Evolutionary conservation across 2,329 filamentous ascomycete species (phyloP).

Genomic region (Metarhizium sp.): DNA sequence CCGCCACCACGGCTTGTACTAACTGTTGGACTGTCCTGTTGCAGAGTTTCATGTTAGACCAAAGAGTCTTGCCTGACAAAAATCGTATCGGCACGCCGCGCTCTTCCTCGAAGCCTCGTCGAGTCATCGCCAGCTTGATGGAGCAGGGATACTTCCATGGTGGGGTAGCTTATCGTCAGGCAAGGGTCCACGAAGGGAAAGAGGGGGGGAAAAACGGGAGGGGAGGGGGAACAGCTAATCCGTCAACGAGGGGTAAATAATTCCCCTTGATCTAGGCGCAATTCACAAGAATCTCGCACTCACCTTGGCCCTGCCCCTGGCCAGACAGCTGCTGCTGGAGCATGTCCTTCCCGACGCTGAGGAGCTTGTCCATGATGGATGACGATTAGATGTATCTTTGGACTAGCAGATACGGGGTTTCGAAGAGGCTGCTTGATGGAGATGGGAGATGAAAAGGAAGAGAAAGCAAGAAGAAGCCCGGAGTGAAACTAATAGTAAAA

Average conservation of each 20-base stretch:
- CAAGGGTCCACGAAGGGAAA: no score
- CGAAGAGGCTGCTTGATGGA: background rate
- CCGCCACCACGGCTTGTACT: background rate
- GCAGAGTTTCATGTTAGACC: background rate
- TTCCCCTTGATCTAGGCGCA: background rate
- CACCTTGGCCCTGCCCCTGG: conserved; percentile 2
- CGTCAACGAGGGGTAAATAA: no score
- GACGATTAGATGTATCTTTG: background rate
- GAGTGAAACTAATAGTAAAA: background rate
- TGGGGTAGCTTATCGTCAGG: background rate
- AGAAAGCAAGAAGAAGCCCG: background rate
- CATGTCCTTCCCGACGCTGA: conserved; percentile 26
- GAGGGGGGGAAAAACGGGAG: no score
- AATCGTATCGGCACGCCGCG: no score
- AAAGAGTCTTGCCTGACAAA: background rate
- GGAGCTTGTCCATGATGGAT: conserved; percentile 27
- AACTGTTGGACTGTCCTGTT: conserved; percentile 2
- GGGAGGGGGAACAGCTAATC: no score
- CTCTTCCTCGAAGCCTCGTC: no score
- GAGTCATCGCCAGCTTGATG: background rate
- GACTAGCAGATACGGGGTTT: background rate
- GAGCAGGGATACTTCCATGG: background rate
- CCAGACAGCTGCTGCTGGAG: conserved; percentile 6
- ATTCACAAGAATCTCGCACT: background rate
- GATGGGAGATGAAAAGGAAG: background rate